Percentiles rank a stretch among this genome's conserved stretches.
phyloP scores from a whole-genome alignment of 129 eudicot species.

The Pittosporum tobira region DNA sequence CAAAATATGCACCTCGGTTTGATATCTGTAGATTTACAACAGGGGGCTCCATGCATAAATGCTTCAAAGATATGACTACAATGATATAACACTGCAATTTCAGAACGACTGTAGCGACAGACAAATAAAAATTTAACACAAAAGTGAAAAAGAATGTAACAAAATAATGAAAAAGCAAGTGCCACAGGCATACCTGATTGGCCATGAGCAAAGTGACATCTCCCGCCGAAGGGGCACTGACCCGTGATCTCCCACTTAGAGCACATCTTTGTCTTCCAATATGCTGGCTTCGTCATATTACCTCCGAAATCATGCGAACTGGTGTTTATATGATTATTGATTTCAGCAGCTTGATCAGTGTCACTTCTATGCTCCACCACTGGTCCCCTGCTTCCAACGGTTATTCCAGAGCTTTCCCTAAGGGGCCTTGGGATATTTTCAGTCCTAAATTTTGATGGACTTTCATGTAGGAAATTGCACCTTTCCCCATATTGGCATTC shows the following conservation, averaged over 20 bases:
- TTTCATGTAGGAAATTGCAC: conserved; percentile 79
- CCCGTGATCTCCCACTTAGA: conserved; percentile 69
- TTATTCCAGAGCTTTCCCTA: conserved; percentile 58
- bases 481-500: conserved; percentile 84
- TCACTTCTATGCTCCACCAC: conserved; percentile 14
- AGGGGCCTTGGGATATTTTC: conserved; percentile 8
- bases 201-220: conserved; percentile 89
- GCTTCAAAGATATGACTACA: no score
- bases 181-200: conserved; percentile 41
- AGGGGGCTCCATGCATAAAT: no score
- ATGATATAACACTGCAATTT: background rate
- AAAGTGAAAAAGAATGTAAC: background rate
- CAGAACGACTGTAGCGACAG: background rate
- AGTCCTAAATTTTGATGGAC: conserved; percentile 36
- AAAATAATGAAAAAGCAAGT: background rate
- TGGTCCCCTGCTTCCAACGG: conserved; percentile 40
- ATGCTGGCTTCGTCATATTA: conserved; percentile 21
- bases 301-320: conserved; percentile 19
- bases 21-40: background rate
- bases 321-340: conserved; percentile 1
- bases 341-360: conserved; percentile 11
- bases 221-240: conserved; percentile 55
- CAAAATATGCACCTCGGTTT: background rate
- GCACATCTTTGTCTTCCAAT: conserved; percentile 66
- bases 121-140: background rate